Evolutionary conservation across 2,329 filamentous ascomycete genomes (phyloP), one percentile per base, ranked within the genome.

Genomic region (Falciphora oryzae): DNA sequence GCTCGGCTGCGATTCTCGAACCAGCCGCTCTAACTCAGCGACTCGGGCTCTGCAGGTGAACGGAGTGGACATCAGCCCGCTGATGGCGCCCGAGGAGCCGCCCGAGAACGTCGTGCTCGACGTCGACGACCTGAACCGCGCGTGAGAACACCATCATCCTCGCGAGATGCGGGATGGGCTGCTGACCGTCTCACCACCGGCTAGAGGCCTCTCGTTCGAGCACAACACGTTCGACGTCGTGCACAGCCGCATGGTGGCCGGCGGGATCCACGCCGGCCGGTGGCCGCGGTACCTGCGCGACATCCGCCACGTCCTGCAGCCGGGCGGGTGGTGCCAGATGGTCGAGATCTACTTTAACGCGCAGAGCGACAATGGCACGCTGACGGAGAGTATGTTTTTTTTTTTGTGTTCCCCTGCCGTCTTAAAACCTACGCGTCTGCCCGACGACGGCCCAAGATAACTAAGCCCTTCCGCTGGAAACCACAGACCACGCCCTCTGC

Each of bases 301-400:
- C 70, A 90, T 96, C 66, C 84, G 86, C 68, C 82, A 85, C 28
- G 83, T 92, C 13, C 78, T 93, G 67, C 89, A 86, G 62, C 89
- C 87, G 7, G 89, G 88, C 2, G 93, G 93, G 1, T 97, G 92
- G 92, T 84, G 90, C 66, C 92, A 97, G 72, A 88, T 96, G 83
- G 85, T 91, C n/a, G 93, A 97, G 73, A 85, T 93, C 70, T 92
- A 96, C 72, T 89, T 89, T 74, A 92, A 92, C 68, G 87, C 91
- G 31, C 93, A 96, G 74, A 96, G 92, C 0, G 87, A 94, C 69
- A 96, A 91, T 70, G 92, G 92, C 6, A 87, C 85, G n/a, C 78
- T 95, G 70, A 88, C 85, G 14, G 82, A 88, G 62, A 81, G 86
- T 83, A 71, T 74, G 81, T 70, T 62, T 44, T 6, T 44, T 2